Evolutionary conservation across 495 filamentous ascomycete genomes (phyloP), one percentile per base, ranked within the genome.

Genomic region (Letharia lupina): DNA sequence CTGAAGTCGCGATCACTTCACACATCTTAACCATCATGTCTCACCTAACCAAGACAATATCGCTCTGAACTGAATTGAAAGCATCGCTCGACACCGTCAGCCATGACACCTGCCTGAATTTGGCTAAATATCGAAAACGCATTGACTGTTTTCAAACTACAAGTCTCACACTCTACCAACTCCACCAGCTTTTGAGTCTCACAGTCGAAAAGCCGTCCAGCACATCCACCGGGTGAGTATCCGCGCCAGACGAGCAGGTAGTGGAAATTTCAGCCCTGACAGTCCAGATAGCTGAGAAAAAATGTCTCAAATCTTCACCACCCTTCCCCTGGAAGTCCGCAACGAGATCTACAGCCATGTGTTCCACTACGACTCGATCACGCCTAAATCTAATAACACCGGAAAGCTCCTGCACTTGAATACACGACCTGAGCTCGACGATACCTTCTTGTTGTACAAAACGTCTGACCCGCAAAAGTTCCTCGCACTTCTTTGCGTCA

Each of bases 351-450:
- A 31, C 41, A 31, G 37, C 33, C 31, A 40, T 44, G 37, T 60
- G 18, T 60, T 60, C 23, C 1, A 23, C 2, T 12, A 0, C 11
- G 15, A 41, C 12, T 18, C 1, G 2, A 40, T 60, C 12, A 11
- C 11, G 7, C 37, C 37, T n/a, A 0, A 1, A 1, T 0, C n/a
- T 15, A 5, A 42, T 13, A 2, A 13, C 1, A 15, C 8, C 1
- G 6, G 35, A 7, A 39, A 60, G 39, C 1, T 9, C 15, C 33
- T 37, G 12, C n/a, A 35, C 57, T 41, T 60, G 7, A 6, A 16
- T 39, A 1, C 10, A 20, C n/a, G 0, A 13, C 33, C 13, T 37
- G 6, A 10, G 16, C 33, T 1, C 6, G 15, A 2, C 6, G 3
- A 37, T 39, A 6, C 23, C 23, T 28, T 28, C 23, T 28, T 28